Percentiles rank a stretch among this genome's conserved stretches.
Evolutionary conservation across 176 grass and related monocot species (phyloP).

Genomic region (Leersia perrieri): DNA sequence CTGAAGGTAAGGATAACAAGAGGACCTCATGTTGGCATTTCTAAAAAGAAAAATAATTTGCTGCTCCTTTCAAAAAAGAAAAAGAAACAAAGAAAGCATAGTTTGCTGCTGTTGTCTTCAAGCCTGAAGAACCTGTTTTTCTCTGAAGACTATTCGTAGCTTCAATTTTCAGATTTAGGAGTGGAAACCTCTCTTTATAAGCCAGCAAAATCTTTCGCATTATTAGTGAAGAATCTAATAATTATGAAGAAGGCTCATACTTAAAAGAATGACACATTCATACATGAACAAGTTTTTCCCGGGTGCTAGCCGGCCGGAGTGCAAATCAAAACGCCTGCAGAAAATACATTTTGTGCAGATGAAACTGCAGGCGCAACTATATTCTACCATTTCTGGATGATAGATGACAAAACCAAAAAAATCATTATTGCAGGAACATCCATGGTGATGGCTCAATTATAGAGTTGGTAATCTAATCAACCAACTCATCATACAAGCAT

Average conservation of each 20-base stretch:
- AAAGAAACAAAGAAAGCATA: too few species aligned
- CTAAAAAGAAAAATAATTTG: too few species aligned
- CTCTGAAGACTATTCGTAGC: background rate
- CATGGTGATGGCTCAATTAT: slow-evolving; percentile 19
- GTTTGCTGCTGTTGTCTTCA: background rate
- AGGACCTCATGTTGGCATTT: too few species aligned
- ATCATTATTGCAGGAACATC: slow-evolving; percentile 23
- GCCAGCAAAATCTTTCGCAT: background rate
- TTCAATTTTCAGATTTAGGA: background rate
- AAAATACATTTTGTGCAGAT: slow-evolving; percentile 13
- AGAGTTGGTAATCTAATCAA: slow-evolving; percentile 45
- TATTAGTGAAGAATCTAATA: background rate
- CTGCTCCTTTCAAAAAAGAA: too few species aligned
- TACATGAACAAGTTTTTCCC: background rate
- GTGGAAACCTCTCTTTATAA: background rate
- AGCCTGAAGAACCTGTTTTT: background rate
- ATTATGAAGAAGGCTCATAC: background rate
- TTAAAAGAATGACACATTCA: slow-evolving; percentile 15
- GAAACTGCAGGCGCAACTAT: slow-evolving; percentile 6
- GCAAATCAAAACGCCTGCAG: slow-evolving; percentile 17
- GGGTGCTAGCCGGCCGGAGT: background rate
- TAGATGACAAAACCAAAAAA: background rate
- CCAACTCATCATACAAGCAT: slow-evolving; percentile 1
- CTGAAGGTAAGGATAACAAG: background rate
- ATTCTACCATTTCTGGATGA: background rate